Evolutionary conservation across 495 filamentous ascomycete species (phyloP), one percentile per base, ranked within the genome.

Genomic region (Xylaria sp.): DNA sequence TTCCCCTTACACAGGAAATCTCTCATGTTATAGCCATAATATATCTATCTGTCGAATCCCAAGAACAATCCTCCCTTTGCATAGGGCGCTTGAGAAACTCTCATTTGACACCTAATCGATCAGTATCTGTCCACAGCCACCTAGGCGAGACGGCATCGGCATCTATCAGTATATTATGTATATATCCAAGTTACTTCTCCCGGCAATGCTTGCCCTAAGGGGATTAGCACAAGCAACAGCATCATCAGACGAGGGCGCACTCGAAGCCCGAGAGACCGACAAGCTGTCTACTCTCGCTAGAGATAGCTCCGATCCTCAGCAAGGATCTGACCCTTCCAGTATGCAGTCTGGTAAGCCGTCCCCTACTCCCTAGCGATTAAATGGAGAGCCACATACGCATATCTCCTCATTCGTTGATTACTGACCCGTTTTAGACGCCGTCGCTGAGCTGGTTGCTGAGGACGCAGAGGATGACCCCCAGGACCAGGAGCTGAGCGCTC

Each of bases 131-230:
- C 17, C 7, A 3, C 31, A 44, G 11, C 37, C 31, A 14, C 29
- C 9, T n/a, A 37, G 35, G 35, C 35, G 35, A 37, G 35, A 37
- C 35, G 35, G 8, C 35, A 37, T 37, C 35, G 35, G 35, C 35
- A 37, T 8, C 35, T 37, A 37, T 8, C 35, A 37, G 29, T n/a
- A 9, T 6, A 58, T 15, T 1, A 69, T 70, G 68, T 31, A 63
- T 53, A 53, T 70, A 14, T 53, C 33, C 58, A 70, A 62, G 68
- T 14, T 63, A 26, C 2, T 69, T 35, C 17, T 70, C 55, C 58
- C 68, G 3, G 40, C 41, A 29, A 44, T 63, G 14, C 35, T 70
- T 6, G 57, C 29, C 46, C 33, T 70, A 17, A n/a, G 41, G 24
- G 58, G 57, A 52, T 33, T 55, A 9, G 58, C 68, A 15, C 43